Conservation (phyloP, 805 yeast species). For the Wickerhamomyces xylosicus region DNA sequence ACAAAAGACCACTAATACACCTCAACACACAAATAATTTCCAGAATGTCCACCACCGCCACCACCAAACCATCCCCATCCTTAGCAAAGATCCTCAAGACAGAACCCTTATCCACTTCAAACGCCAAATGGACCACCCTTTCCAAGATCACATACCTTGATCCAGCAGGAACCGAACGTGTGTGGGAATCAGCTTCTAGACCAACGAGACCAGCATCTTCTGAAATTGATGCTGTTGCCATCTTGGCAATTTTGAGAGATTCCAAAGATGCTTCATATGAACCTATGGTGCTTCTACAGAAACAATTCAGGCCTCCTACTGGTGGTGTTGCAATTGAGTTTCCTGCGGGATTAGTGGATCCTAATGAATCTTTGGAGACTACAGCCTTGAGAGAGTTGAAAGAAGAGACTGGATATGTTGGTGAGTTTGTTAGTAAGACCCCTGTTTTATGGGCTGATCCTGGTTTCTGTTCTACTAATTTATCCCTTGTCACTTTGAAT, state of each 20-base stretch:
- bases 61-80: constrained; percentile 26
- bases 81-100: constrained; percentile 22
- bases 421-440: constrained; percentile 38
- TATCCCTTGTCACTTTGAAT: constrained; percentile 67
- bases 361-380: constrained; percentile 60
- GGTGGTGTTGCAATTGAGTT: constrained; percentile 82
- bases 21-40: background rate
- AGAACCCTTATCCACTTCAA: constrained; percentile 25
- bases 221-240: constrained; percentile 84
- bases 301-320: constrained; percentile 91
- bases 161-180: constrained; percentile 58
- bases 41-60: constrained; percentile 4
- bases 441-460: constrained; percentile 65
- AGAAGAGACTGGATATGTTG: constrained; percentile 91
- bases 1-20: background rate
- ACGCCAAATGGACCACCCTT: constrained; percentile 60
- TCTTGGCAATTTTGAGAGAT: constrained; percentile 58
- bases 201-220: constrained; percentile 19
- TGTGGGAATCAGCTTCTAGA: constrained; percentile 83
- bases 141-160: constrained; percentile 61
- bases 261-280: constrained; percentile 22
- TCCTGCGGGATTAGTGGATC: constrained; percentile 93
- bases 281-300: constrained; percentile 52
- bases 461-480: constrained; percentile 83
- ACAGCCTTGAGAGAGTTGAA: constrained; percentile 83